phyloP scores from a whole-genome alignment of 164 flowering plant species.

The Tetrastigma voinierianum region DNA sequence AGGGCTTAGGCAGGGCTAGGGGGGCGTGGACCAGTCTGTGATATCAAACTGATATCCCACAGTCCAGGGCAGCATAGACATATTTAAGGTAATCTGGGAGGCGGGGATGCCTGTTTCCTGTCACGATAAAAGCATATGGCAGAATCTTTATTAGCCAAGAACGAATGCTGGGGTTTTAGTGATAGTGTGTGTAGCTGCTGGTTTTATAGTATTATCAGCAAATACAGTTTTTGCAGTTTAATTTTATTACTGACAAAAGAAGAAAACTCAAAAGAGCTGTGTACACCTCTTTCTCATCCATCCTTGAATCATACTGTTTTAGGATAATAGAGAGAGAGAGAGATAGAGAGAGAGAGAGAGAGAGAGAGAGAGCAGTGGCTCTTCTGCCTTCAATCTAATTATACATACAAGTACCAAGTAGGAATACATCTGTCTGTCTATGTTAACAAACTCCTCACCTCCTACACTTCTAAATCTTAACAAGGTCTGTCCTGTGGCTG shows the following conservation, averaged over 20 bases:
- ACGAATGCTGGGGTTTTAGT: conserved; percentile 1
- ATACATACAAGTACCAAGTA: background rate
- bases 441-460: too few relatives aligned
- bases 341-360: too few relatives aligned
- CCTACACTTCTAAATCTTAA: too few relatives aligned
- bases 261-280: conserved; percentile 5
- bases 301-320: too few relatives aligned
- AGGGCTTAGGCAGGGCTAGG: conserved; percentile 39
- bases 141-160: background rate
- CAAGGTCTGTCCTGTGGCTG: too few relatives aligned
- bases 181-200: too few relatives aligned
- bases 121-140: conserved; percentile 15
- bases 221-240: conserved; percentile 27
- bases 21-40: conserved; percentile 37
- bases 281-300: too few relatives aligned
- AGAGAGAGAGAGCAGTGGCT: conserved; percentile 55
- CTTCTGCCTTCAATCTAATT: conserved; percentile 21
- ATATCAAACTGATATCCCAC: conserved; percentile 31
- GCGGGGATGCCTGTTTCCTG: conserved; percentile 46
- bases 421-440: too few relatives aligned
- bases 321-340: conserved; percentile 45
- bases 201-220: too few relatives aligned
- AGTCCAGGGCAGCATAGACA: conserved; percentile 17
- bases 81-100: conserved; percentile 10
- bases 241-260: conserved; percentile 8